phyloP scores from a whole-genome alignment of 768 basidiomycete genomes.

The Pleurotus citrinopileatus region DNA sequence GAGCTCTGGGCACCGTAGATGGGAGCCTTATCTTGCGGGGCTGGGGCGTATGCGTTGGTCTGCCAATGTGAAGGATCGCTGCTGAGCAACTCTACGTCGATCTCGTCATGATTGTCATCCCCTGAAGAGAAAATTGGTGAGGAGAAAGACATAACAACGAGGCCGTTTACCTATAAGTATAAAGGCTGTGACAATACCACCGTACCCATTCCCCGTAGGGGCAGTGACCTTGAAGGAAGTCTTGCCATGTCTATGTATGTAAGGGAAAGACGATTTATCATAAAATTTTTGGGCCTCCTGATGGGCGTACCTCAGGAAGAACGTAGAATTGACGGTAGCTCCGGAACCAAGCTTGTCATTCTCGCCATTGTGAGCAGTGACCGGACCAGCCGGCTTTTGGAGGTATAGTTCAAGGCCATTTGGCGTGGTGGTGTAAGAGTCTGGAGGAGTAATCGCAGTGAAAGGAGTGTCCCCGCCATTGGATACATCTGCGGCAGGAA shows the following conservation, averaged over 20 bases:
- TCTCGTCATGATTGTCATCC: slow-evolving; percentile 30
- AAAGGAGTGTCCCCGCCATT: slow-evolving; percentile 17
- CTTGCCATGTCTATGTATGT: slow-evolving; percentile 30
- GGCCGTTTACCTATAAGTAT: slow-evolving; percentile 33
- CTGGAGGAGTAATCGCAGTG: slow-evolving; percentile 24
- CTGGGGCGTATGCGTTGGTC: slow-evolving; percentile 37
- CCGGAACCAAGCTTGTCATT: slow-evolving; percentile 34
- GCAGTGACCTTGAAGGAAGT: slow-evolving; percentile 30
- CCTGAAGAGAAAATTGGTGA: slow-evolving; percentile 7
- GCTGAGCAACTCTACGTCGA: slow-evolving; percentile 41
- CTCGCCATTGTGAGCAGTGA: slow-evolving; percentile 26
- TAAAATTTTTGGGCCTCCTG: background rate
- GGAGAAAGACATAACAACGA: background rate
- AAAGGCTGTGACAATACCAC: slow-evolving; percentile 34
- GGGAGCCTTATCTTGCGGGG: slow-evolving; percentile 23
- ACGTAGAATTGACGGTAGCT: slow-evolving; percentile 40
- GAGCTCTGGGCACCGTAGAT: slow-evolving; percentile 35
- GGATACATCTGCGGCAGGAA: slow-evolving; percentile 19
- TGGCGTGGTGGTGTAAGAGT: slow-evolving; percentile 22
- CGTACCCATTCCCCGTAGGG: slow-evolving; percentile 23
- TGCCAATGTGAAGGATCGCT: slow-evolving; percentile 36
- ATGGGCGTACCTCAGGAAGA: slow-evolving; percentile 16
- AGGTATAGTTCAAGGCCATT: slow-evolving; percentile 28
- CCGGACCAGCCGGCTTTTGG: slow-evolving; percentile 24
- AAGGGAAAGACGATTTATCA: background rate